Evolutionary conservation across 129 eudicot genomes (phyloP).

Genomic region (Smallanthus sonchifolius): DNA sequence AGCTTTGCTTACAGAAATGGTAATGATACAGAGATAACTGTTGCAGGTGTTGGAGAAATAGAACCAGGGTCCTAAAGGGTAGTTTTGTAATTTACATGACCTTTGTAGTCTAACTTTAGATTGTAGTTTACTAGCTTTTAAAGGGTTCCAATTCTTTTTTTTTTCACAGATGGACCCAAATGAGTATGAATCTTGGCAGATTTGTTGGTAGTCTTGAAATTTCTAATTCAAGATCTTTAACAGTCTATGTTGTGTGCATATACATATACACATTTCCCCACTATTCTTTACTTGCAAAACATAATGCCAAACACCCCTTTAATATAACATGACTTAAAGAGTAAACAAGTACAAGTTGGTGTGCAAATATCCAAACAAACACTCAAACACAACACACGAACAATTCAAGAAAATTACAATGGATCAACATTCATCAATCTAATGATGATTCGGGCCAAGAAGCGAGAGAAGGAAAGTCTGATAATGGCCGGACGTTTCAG

Average conservation of each 20-base stretch:
- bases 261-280: background rate
- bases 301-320: background rate
- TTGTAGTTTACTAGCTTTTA: slow-evolving; percentile 24
- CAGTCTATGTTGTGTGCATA: background rate
- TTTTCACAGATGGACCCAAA: slow-evolving; percentile 10
- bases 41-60: slow-evolving; percentile 32
- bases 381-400: background rate
- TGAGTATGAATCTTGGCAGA: slow-evolving; percentile 15
- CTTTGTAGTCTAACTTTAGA: slow-evolving; percentile 28
- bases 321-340: background rate
- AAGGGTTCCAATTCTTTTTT: slow-evolving; percentile 24
- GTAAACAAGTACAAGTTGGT: background rate
- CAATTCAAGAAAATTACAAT: background rate
- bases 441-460: slow-evolving; percentile 37
- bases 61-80: slow-evolving; percentile 28
- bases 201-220: background rate
- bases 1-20: slow-evolving; percentile 31
- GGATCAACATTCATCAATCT: background rate
- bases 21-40: slow-evolving; percentile 18
- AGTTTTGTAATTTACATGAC: slow-evolving; percentile 15
- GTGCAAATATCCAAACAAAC: background rate
- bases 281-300: no score
- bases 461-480: slow-evolving; percentile 51
- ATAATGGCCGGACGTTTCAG: slow-evolving; percentile 57
- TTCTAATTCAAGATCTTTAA: no score